Evolutionary conservation across 768 basidiomycete species (phyloP), one percentile per base, ranked within the genome.

Genomic region (Exidia glandulosa): DNA sequence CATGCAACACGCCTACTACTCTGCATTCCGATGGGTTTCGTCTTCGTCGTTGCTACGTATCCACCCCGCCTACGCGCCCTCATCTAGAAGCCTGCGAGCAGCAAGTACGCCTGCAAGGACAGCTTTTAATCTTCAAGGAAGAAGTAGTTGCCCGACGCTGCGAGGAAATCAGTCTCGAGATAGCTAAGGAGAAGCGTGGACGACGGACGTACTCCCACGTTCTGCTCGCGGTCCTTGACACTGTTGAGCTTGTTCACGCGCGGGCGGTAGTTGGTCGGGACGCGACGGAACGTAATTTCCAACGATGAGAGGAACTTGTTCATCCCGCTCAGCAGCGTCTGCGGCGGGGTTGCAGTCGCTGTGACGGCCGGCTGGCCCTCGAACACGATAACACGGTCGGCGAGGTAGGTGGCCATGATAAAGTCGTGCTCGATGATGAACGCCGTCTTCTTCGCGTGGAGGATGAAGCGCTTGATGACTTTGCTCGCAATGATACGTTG

Each of bases 361-460:
- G 86, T 59, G 57, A 94, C 73, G 41, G 94, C 94, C 5, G 95
- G 95, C 66, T 84, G 73, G 37, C 90, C 90, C 70, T 89, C 86
- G 66, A 91, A 94, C 13, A 94, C 92, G 61, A 95, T 92, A 66
- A 96, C n/a, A n/a, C n/a, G 88, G 71, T 99, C 96, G 45, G 96
- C 95, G 59, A 99, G 88, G 73, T 99, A 98, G 2, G 95, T 97
- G 2, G 95, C 94, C 95, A 97, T 97, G 77, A 98, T 96, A 74
- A n/a, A 97, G 78, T 98, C 95, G 84, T 99, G 96, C 81, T 99
- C 96, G 69, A 99, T 97, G 66, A 99, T 82, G 72, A 99, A 97
- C 0, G 96, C 96, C 1, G 94, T 98, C 76, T 94, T 94, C 79
- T 96, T 96, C 16, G 93, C 83, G 68, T 95, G 90, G 33, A 98